Conservation (phyloP, 305 asterid genomes). For the Galium porrigens region DNA sequence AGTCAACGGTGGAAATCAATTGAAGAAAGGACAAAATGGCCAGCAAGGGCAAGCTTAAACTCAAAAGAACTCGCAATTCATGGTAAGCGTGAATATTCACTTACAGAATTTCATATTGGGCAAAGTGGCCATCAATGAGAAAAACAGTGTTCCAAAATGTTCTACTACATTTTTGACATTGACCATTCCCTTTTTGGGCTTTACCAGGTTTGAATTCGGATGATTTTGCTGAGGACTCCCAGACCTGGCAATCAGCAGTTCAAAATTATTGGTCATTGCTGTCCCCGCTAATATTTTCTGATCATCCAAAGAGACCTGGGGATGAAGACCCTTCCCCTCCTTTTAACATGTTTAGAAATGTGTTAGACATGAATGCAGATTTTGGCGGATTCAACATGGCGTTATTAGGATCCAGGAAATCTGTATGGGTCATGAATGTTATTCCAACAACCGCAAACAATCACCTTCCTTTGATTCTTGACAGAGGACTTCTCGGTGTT, state of each 20-base stretch:
- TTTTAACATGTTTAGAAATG: conserved; percentile 96
- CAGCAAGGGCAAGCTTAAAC: conserved; percentile 51
- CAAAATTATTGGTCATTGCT: conserved; percentile 84
- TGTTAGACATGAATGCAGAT: conserved; percentile 86
- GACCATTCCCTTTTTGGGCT: not conserved
- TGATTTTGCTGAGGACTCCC: conserved; percentile 58
- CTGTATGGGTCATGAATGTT: conserved; percentile 96
- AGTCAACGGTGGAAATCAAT: conserved; percentile 82
- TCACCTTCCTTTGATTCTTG: conserved; percentile 64
- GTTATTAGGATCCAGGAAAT: conserved; percentile 59
- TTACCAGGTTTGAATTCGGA: conserved; percentile 28
- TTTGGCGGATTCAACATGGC: conserved; percentile 92
- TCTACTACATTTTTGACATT: conserved; percentile 3
- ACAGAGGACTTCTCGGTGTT: conserved; percentile 79
- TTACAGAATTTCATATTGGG: not conserved
- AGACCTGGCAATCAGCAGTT: conserved; percentile 66
- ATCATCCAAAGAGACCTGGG: conserved; percentile 98
- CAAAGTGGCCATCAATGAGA: not conserved
- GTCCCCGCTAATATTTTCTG: conserved; percentile 88
- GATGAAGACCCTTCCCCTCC: conserved; percentile 99
- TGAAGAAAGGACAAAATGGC: conserved; percentile 71
- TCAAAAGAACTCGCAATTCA: conserved; percentile 52
- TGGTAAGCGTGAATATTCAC: conserved; percentile 33
- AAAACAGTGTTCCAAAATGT: not conserved
- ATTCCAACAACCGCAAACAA: conserved; percentile 64